Conservation (phyloP, 1,284 basidiomycete species). For the Cystobasidiaceae sp. region DNA sequence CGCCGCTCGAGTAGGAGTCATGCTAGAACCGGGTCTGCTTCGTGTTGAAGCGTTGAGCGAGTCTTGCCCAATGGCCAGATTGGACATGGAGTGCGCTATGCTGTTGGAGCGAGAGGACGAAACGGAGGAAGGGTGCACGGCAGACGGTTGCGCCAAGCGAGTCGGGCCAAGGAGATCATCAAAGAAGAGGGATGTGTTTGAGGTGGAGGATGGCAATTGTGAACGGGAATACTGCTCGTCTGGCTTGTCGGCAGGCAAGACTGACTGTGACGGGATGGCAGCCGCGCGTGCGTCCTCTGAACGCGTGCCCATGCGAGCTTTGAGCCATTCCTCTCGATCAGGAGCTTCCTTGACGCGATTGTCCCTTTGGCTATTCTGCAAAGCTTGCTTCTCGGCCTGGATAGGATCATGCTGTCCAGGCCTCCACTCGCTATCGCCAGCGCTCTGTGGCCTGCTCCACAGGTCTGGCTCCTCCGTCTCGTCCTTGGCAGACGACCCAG, state of each 20-base stretch:
- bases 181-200: constrained; percentile 11
- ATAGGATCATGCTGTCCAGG: constrained; percentile 11
- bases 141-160: not conserved
- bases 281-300: not conserved
- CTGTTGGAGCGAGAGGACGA: constrained; percentile 8
- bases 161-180: constrained; percentile 23
- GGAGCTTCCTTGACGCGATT: no score
- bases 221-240: not conserved
- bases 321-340: no score
- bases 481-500: constrained; percentile 13
- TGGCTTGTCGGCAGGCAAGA: no score
- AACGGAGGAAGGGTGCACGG: constrained; percentile 1
- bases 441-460: not conserved
- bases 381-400: constrained; percentile 9
- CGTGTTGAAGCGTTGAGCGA: not conserved
- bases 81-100: not conserved
- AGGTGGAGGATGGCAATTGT: not conserved
- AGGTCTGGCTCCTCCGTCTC: constrained; percentile 6
- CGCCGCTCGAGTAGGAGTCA: constrained; percentile 10
- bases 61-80: not conserved
- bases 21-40: not conserved
- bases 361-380: not conserved
- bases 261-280: no score
- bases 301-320: no score
- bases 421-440: not conserved